Evolutionary conservation across 805 yeast genomes (phyloP).

Genomic region (Saturnispora bothae): DNA sequence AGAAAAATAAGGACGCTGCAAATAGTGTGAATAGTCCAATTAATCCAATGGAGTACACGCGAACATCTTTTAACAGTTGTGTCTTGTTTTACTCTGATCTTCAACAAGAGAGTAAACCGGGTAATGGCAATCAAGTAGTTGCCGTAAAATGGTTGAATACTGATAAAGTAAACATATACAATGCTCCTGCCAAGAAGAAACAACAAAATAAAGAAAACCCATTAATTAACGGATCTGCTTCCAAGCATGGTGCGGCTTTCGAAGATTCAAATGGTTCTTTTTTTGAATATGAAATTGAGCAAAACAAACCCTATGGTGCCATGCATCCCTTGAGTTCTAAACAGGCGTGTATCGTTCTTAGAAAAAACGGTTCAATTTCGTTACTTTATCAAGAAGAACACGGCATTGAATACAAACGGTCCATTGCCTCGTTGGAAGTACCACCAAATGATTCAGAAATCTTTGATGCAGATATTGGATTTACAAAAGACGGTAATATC

Average conservation of each 20-base stretch:
- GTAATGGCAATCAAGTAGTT: slow-evolving; percentile 26
- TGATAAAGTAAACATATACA: slow-evolving; percentile 56
- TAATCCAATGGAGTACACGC: slow-evolving; percentile 30
- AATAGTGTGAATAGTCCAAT: neutral
- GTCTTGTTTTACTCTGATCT: slow-evolving; percentile 40
- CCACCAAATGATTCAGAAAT: slow-evolving; percentile 16
- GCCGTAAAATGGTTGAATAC: slow-evolving; percentile 64
- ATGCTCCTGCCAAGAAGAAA: slow-evolving; percentile 43
- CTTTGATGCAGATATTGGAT: slow-evolving; percentile 40
- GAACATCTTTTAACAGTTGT: slow-evolving; percentile 26
- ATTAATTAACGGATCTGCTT: slow-evolving; percentile 27
- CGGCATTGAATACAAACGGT: slow-evolving; percentile 44
- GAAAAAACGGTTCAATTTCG: slow-evolving; percentile 50
- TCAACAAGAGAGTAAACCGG: slow-evolving; percentile 8
- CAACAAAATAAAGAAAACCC: slow-evolving; percentile 19
- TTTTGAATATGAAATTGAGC: slow-evolving; percentile 49
- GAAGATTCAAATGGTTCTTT: slow-evolving; percentile 25
- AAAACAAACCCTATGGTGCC: slow-evolving; percentile 48
- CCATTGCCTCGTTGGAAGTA: slow-evolving; percentile 20
- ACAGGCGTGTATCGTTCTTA: slow-evolving; percentile 59
- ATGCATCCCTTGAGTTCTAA: slow-evolving; percentile 59
- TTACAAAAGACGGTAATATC: slow-evolving; percentile 35
- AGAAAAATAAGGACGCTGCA: slow-evolving; percentile 26
- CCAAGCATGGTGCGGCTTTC: slow-evolving; percentile 27
- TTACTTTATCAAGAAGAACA: slow-evolving; percentile 58